Evolutionary conservation across 2,329 filamentous ascomycete species (phyloP).

Genomic region (Fusarium udum): DNA sequence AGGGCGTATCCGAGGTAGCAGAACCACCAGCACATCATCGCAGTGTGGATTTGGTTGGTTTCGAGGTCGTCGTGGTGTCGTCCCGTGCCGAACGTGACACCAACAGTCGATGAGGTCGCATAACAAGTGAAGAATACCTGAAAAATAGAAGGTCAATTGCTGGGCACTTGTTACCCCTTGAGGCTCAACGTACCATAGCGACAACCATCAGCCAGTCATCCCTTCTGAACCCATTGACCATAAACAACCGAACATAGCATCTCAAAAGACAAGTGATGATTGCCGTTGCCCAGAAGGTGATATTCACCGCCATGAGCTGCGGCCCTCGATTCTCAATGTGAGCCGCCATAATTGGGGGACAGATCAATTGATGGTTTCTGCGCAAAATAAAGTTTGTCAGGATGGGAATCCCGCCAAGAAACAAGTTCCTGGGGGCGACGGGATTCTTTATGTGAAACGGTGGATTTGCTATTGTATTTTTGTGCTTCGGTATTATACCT

Average conservation of each 20-base stretch:
- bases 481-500: background rate
- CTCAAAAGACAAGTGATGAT: slow-evolving; percentile 43
- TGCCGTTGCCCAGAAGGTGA: slow-evolving; percentile 41
- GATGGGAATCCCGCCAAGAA: slow-evolving; percentile 2
- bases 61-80: slow-evolving; percentile 46
- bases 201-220: slow-evolving; percentile 52
- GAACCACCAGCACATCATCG: slow-evolving; percentile 47
- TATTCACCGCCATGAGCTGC: slow-evolving; percentile 47
- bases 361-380: background rate
- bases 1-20: slow-evolving; percentile 44
- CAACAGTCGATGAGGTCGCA: slow-evolving; percentile 30
- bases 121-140: slow-evolving; percentile 38
- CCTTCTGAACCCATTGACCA: slow-evolving; percentile 48
- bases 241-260: slow-evolving; percentile 46
- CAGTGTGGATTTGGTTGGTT: slow-evolving; percentile 33
- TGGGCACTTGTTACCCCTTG: background rate
- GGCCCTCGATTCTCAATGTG: slow-evolving; percentile 44
- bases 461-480: background rate
- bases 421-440: background rate
- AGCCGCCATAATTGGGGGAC: slow-evolving; percentile 18
- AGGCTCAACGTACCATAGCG: slow-evolving; percentile 40
- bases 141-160: slow-evolving; percentile 23
- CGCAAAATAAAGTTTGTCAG: slow-evolving; percentile 7
- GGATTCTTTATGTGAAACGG: slow-evolving; percentile 16
- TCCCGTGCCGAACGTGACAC: slow-evolving; percentile 50